These are phyloP conservation scores for Tubosaeta sp. DNA, from an alignment of 768 basidiomycete species.

Conservation along the genomic window DNA sequence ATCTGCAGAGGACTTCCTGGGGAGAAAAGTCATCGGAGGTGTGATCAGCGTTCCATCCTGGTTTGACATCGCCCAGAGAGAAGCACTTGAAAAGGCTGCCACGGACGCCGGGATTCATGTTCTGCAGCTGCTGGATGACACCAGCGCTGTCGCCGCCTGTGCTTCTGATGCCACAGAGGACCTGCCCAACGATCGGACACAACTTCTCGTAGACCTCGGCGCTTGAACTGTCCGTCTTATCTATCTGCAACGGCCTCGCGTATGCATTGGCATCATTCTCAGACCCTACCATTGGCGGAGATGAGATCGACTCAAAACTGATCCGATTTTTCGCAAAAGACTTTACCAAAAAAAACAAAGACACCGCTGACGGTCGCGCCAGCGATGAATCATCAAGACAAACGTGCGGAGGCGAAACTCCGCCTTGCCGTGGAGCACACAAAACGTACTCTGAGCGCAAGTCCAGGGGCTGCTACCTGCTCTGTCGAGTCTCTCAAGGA, in stretches of 20 bases:
- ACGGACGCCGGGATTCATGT: conserved; percentile 78
- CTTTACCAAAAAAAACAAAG: conserved; percentile 93
- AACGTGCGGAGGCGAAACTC: conserved; percentile 90
- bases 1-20: conserved; percentile 89
- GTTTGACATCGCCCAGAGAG: conserved; percentile 65
- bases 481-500: conserved; percentile 94
- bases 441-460: conserved; percentile 88
- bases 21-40: conserved; percentile 69
- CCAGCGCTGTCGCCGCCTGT: conserved; percentile 62
- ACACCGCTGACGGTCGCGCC: conserved; percentile 62
- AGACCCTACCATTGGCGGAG: conserved; percentile 50
- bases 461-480: conserved; percentile 82
- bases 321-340: conserved; percentile 92
- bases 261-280: conserved; percentile 54
- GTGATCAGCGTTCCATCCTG: conserved; percentile 80
- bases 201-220: conserved; percentile 80
- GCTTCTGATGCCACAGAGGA: conserved; percentile 44
- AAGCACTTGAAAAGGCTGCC: conserved; percentile 70
- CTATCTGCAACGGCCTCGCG: conserved; percentile 70
- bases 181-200: conserved; percentile 60
- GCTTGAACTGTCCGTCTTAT: conserved; percentile 66
- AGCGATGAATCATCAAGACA: conserved; percentile 53
- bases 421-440: conserved; percentile 91
- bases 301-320: conserved; percentile 74
- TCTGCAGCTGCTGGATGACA: conserved; percentile 83